phyloP scores from a whole-genome alignment of 768 basidiomycete species.

The Trametes punicea region DNA sequence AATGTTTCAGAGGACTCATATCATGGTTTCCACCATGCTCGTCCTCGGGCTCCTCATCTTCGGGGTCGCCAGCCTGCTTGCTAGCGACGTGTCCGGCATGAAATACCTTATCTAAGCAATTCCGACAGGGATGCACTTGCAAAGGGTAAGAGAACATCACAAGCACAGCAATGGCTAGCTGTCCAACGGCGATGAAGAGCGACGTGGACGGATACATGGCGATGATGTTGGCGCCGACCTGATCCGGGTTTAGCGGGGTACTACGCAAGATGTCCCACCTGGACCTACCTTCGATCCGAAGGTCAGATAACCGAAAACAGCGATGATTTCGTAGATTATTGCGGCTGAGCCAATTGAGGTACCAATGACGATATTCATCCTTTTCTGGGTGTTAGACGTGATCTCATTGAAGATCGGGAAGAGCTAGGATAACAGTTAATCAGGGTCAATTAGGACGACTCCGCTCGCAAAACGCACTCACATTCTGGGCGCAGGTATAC shows the following conservation, averaged over 20 bases:
- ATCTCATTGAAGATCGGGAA: constrained; percentile 96
- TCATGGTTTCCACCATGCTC: constrained; percentile 57
- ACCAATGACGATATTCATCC: constrained; percentile 87
- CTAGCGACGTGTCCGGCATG: constrained; percentile 37
- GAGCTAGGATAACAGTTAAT: constrained; percentile 50
- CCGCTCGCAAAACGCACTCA: constrained; percentile 34
- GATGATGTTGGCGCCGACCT: constrained; percentile 91
- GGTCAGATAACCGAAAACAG: constrained; percentile 86
- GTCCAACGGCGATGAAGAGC: constrained; percentile 88
- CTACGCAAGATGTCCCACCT: neutral
- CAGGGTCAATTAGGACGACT: neutral
- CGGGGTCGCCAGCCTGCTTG: constrained; percentile 33
- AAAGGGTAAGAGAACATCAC: constrained; percentile 93
- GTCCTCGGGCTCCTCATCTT: constrained; percentile 45
- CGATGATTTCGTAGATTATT: constrained; percentile 84
- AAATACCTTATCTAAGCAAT: constrained; percentile 90
- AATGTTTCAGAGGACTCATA: constrained; percentile 67
- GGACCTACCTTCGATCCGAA: constrained; percentile 78
- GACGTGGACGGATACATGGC: constrained; percentile 93
- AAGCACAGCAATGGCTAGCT: constrained; percentile 86
- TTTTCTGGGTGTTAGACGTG: constrained; percentile 68
- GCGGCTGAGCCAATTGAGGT: constrained; percentile 84
- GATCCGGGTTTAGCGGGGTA: neutral
- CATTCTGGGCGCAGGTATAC: constrained; percentile 92
- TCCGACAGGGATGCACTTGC: constrained; percentile 91